Evolutionary conservation across 345 rosid species (phyloP).

Genomic region (Capsella bursapastoris): DNA sequence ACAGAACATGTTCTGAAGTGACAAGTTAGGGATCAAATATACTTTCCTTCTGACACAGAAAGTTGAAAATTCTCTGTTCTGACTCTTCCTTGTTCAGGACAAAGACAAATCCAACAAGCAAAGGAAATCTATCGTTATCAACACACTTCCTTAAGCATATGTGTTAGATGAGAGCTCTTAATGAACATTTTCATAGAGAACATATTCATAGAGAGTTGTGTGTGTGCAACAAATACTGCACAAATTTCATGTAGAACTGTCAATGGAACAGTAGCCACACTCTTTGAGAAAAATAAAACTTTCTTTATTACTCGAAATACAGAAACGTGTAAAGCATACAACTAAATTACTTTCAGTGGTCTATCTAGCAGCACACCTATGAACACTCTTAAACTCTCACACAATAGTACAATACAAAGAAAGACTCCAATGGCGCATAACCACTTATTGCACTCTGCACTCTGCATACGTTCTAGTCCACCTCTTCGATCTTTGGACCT

Average conservation of each 20-base stretch:
- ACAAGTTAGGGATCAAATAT: slow-evolving; percentile 28
- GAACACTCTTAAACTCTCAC: neutral
- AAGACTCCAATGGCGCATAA: neutral
- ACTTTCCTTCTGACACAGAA: slow-evolving; percentile 31
- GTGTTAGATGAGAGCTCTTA: neutral
- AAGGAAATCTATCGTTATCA: slow-evolving; percentile 14
- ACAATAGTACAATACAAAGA: neutral
- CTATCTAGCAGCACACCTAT: neutral
- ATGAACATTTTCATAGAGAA: neutral
- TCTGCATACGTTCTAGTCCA: slow-evolving; percentile 38
- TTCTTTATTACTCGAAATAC: slow-evolving; percentile 24
- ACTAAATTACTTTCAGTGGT: slow-evolving; percentile 9
- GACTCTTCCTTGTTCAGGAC: slow-evolving; percentile 10
- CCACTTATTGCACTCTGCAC: slow-evolving; percentile 4
- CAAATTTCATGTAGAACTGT: neutral
- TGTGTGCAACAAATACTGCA: neutral
- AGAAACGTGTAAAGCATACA: slow-evolving; percentile 14
- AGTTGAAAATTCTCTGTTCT: slow-evolving; percentile 14
- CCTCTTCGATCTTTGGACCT: slow-evolving; percentile 62
- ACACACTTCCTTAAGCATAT: neutral
- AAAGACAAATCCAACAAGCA: slow-evolving; percentile 33
- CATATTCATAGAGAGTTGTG: neutral
- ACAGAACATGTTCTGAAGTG: slow-evolving; percentile 20
- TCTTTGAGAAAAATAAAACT: neutral
- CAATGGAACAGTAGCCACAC: neutral